phyloP scores from a whole-genome alignment of 352 stramenopile genomes.

The Phytopythium helicoides region DNA sequence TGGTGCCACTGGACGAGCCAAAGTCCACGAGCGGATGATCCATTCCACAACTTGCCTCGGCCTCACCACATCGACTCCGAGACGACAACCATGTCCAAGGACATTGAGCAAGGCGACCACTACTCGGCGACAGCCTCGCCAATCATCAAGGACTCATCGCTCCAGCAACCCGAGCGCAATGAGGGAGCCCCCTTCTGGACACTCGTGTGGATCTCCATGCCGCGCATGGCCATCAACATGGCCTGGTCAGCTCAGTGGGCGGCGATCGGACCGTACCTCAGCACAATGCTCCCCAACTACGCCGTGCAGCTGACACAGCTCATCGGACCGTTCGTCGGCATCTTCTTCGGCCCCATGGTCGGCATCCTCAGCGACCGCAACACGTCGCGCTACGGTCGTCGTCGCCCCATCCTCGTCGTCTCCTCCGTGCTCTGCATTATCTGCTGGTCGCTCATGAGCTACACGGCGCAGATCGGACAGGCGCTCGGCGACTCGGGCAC shows the following conservation, averaged over 20 bases:
- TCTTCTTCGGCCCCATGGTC: slow-evolving; percentile 39
- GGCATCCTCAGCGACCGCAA: too few relatives aligned
- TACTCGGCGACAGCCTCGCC: background rate
- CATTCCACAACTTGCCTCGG: background rate
- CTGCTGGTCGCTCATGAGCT: too few relatives aligned
- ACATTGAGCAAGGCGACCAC: slow-evolving; percentile 1
- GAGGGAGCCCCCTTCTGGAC: slow-evolving; percentile 23
- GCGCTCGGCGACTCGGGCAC: too few relatives aligned
- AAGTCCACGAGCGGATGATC: too few relatives aligned
- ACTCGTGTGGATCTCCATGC: slow-evolving; percentile 41
- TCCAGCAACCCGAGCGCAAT: background rate
- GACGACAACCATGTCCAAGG: background rate
- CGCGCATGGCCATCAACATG: slow-evolving; percentile 51
- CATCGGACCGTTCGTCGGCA: slow-evolving; percentile 37
- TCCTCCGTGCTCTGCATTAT: too few relatives aligned
- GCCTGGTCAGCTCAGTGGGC: slow-evolving; percentile 52
- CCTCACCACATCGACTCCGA: background rate
- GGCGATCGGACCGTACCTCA: slow-evolving; percentile 38
- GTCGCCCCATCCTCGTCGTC: too few relatives aligned
- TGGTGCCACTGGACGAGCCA: too few relatives aligned
- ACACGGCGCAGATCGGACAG: too few relatives aligned
- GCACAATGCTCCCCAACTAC: slow-evolving; percentile 38
- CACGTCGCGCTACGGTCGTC: too few relatives aligned
- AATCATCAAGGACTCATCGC: background rate
- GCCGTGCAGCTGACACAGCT: slow-evolving; percentile 44